Evolutionary conservation across 768 basidiomycete genomes (phyloP).

Genomic region (Boletus patriciae): DNA sequence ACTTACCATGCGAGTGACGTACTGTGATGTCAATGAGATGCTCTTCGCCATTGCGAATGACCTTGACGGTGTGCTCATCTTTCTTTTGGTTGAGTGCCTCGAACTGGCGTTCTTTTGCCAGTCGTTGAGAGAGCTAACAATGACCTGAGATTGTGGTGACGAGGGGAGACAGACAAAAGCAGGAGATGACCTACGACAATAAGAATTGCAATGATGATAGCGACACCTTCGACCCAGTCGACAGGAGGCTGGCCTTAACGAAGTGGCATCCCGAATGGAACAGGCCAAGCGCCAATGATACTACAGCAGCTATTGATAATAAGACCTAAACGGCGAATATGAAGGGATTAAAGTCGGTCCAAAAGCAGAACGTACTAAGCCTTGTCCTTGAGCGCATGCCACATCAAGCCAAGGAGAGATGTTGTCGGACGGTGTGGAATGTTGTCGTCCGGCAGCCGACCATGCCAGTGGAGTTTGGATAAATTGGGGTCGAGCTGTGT

Average conservation of each 20-base stretch:
- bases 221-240: slow-evolving; percentile 96
- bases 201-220: slow-evolving; percentile 71
- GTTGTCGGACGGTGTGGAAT: slow-evolving; percentile 53
- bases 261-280: slow-evolving; percentile 83
- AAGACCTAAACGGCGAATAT: slow-evolving; percentile 57
- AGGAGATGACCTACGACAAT: slow-evolving; percentile 61
- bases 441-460: slow-evolving; percentile 4
- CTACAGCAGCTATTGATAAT: slow-evolving; percentile 86
- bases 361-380: slow-evolving; percentile 59
- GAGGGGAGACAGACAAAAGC: background rate
- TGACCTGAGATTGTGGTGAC: too few species aligned
- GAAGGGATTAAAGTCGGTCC: slow-evolving; percentile 1
- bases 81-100: slow-evolving; percentile 89
- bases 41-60: slow-evolving; percentile 71
- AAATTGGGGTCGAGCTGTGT: slow-evolving; percentile 42
- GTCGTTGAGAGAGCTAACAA: too few species aligned
- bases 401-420: slow-evolving; percentile 74
- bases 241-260: slow-evolving; percentile 69
- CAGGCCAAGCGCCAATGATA: slow-evolving; percentile 90
- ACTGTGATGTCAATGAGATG: slow-evolving; percentile 82
- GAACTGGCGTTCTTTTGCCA: slow-evolving; percentile 56
- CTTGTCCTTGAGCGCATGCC: slow-evolving; percentile 86
- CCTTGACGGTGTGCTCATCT: slow-evolving; percentile 89
- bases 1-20: background rate
- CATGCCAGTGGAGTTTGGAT: slow-evolving; percentile 23